Evolutionary conservation across 1,284 basidiomycete genomes (phyloP).

Genomic region (Papiliotrema terrestris): DNA sequence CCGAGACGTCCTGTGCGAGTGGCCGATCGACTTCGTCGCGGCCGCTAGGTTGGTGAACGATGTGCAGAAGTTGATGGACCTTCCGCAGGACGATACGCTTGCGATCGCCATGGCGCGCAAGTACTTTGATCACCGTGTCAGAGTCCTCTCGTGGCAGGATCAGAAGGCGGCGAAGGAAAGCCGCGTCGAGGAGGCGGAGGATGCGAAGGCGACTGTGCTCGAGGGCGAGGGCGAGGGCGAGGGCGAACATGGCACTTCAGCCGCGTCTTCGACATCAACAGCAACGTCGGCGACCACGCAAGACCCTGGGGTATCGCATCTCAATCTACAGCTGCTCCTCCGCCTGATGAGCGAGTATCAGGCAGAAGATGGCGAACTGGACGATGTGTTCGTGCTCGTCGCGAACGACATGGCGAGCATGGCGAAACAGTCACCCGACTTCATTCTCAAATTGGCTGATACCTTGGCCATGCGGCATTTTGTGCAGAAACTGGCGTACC

Average conservation of each 20-base stretch:
- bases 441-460: background rate
- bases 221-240: no score
- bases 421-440: background rate
- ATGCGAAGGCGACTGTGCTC: no score
- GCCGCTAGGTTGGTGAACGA: background rate
- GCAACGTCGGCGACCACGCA: background rate
- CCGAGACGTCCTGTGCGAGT: no score
- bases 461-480: conserved; percentile 47
- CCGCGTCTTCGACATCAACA: no score
- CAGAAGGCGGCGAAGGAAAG: no score
- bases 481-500: conserved; percentile 9
- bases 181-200: no score
- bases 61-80: background rate
- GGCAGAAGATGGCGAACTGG: conserved; percentile 1
- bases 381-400: background rate
- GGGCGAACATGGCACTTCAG: no score
- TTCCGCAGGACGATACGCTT: background rate
- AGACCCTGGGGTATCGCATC: no score
- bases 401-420: background rate
- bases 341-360: background rate
- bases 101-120: background rate
- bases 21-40: no score
- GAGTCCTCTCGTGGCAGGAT: background rate
- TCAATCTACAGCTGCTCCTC: no score
- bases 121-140: background rate